Evolutionary conservation across 768 basidiomycete genomes (phyloP), one percentile per base, ranked within the genome.

Genomic region (Udeniomyces megalosporus): DNA sequence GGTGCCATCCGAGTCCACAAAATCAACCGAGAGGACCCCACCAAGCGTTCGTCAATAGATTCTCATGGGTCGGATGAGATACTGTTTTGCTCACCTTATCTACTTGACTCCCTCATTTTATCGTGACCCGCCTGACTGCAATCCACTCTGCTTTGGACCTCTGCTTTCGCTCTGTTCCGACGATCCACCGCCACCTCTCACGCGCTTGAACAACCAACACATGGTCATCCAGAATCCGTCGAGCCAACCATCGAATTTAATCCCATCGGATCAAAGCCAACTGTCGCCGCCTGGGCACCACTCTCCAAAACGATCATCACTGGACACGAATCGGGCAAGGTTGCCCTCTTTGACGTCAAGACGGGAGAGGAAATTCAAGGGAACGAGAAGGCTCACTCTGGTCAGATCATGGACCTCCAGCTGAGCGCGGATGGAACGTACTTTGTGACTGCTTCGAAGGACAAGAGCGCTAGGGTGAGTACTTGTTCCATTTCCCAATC

Each of bases 281-380:
- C 89, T 1, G 90, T 97, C 45, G 92, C 89, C 71, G 84, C 88
- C 4, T 97, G 95, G 74, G 85, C 88, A 4, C 80, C 84, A 55
- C 78, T 79, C 14, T 83, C 85, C 26, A 80, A 84, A 45, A 74
- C 85, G 66, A 84, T 99, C 73, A 77, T 97, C 64, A 93, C 91
- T 2, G 93, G 90, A 5, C 95, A 99, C 75, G 92, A 96, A 76
- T 89, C 88, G 47, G 95, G 95, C 20, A 96, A 93, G 72, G 80
- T 96, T 38, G 85, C 88, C 8, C 77, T 95, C 45, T 97, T 90
- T 77, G 88, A 96, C 69, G 82, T 84, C 62, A 84, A 84, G 72
- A 80, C 82, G 0, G 91, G 90, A 49, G 86, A 92, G 46, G 90
- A 95, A 76, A 74, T 88, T 24, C 73, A 78, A 38, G 82, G 76